These are phyloP conservation scores for Cercospora canescens DNA, from an alignment of 2,329 filamentous ascomycete species.

Conservation along the genomic window DNA sequence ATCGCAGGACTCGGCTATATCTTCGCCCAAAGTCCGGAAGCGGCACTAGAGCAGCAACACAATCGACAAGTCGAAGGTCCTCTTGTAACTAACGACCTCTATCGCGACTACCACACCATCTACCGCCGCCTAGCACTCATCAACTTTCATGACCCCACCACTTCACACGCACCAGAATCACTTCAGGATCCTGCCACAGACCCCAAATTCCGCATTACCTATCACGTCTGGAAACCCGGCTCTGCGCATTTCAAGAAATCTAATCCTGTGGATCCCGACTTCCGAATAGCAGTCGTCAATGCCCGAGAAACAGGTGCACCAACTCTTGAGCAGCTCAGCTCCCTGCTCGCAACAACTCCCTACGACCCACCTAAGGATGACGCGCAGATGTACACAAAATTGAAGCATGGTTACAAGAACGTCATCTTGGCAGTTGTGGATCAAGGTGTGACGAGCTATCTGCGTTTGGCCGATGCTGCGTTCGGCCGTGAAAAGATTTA, in stretches of 20 bases:
- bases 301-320: conserved; percentile 72
- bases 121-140: conserved; percentile 76
- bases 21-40: conserved; percentile 5
- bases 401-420: conserved; percentile 83
- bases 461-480: conserved; percentile 75
- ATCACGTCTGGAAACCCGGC: conserved; percentile 77
- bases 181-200: conserved; percentile 34
- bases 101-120: conserved; percentile 62
- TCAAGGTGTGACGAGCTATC: conserved; percentile 83
- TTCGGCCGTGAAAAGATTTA: conserved; percentile 73
- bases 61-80: conserved; percentile 41
- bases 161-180: conserved; percentile 26
- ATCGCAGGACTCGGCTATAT: conserved; percentile 20
- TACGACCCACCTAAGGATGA: conserved; percentile 58
- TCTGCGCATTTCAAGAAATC: conserved; percentile 70
- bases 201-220: conserved; percentile 70
- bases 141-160: conserved; percentile 64
- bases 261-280: conserved; percentile 76
- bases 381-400: conserved; percentile 65
- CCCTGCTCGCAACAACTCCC: conserved; percentile 72
- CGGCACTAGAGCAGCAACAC: neutral
- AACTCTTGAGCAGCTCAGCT: conserved; percentile 68
- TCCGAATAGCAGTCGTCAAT: conserved; percentile 79
- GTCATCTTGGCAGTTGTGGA: conserved; percentile 88
- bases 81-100: conserved; percentile 54